Evolutionary conservation across 345 rosid species (phyloP), one percentile per base, ranked within the genome.

Genomic region (Eucalyptus albens): DNA sequence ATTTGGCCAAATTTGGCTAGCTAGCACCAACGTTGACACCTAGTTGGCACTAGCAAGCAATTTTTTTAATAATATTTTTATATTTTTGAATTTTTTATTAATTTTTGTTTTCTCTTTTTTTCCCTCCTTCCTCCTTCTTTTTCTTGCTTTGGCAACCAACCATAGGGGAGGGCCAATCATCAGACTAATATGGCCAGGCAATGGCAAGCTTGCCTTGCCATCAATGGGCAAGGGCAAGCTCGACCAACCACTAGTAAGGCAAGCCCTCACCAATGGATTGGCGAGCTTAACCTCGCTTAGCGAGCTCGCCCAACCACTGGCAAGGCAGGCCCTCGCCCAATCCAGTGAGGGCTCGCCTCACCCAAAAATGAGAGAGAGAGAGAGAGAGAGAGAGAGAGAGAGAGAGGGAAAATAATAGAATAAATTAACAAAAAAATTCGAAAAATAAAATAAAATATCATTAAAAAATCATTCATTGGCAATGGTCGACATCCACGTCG

Each of bases 21-120:
- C 56, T 53, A 53, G 10, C 24, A 53, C 10, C 10, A 0, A 53
- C 2, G 0, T 53, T 10, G 9, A 53, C 5, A n/a, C n/a, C 10
- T 0, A 0, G 2, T 0, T 17, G 2, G 56, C 56, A 53, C 0
- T 7, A 0, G 24, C 0, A 53, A 0, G 19, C 0, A 0, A 53
- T 19, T 53, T 51, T 3, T 53, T 53, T 17, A 53, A 19, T 19
- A 53, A 19, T 53, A 7, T 17, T 3, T 17, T n/a, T n/a, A n/a
- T 3, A 0, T 17, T 17, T 51, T 11, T 11, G 2, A 4, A 19
- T 3, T 19, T 1, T 17, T 51, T 17, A 51, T 17, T 0, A 51
- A 16, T 16, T 51, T 17, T 1, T 17, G 5, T 17, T 53, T 17
- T 7, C 16, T 50, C 1, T 14, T 50, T 53, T 53, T 51, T 53